Conservation (phyloP, 2,329 filamentous ascomycete genomes). For the Cladophialophora chaetospira region DNA sequence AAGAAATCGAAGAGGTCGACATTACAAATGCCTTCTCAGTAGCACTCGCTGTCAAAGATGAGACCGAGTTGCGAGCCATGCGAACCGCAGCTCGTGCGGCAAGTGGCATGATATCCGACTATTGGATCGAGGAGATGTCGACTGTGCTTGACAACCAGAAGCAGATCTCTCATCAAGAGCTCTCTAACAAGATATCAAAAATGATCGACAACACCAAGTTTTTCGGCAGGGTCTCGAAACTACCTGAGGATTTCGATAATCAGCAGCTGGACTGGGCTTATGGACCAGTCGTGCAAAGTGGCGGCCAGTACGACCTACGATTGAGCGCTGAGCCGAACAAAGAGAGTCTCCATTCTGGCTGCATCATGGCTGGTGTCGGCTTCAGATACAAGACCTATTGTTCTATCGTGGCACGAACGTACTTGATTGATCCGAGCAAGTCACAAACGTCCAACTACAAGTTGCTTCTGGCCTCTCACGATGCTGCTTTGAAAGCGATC, state of each 20-base stretch:
- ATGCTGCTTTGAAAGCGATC: slow-evolving; percentile 85
- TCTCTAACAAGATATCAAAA: slow-evolving; percentile 83
- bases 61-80: slow-evolving; percentile 91
- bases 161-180: slow-evolving; percentile 85
- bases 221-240: slow-evolving; percentile 80
- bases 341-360: slow-evolving; percentile 76
- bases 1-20: slow-evolving; percentile 87
- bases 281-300: slow-evolving; percentile 88
- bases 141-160: slow-evolving; percentile 93
- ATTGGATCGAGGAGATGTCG: slow-evolving; percentile 98
- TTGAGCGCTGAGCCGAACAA: slow-evolving; percentile 74
- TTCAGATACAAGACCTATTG: slow-evolving; percentile 95
- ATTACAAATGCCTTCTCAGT: slow-evolving; percentile 79
- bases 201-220: slow-evolving; percentile 95
- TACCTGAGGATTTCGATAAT: slow-evolving; percentile 84
- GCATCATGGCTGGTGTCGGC: slow-evolving; percentile 90
- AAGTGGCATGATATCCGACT: slow-evolving; percentile 90
- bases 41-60: slow-evolving; percentile 91
- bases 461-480: slow-evolving; percentile 79
- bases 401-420: slow-evolving; percentile 88
- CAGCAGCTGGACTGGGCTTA: slow-evolving; percentile 92
- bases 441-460: slow-evolving; percentile 94
- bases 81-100: slow-evolving; percentile 92
- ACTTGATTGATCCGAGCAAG: slow-evolving; percentile 95
- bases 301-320: slow-evolving; percentile 90